These are phyloP conservation scores for Hypoxylon trugodes DNA, from an alignment of 495 filamentous ascomycete species.

Conservation along the genomic window DNA sequence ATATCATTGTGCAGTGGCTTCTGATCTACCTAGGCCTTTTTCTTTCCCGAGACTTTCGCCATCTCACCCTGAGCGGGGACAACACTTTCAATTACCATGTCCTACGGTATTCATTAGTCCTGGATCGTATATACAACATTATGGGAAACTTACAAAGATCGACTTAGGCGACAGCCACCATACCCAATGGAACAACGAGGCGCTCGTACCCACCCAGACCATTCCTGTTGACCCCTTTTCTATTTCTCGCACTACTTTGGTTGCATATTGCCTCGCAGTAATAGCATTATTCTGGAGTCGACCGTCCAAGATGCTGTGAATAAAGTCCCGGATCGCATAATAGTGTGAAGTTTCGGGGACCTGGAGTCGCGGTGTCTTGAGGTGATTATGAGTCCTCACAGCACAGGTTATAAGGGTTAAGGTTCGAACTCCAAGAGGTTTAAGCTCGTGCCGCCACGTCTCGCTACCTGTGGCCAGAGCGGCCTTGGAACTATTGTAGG, in stretches of 20 bases:
- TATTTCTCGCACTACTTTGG: neutral
- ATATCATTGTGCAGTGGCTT: too few species aligned
- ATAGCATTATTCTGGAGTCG: neutral
- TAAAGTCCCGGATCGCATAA: neutral
- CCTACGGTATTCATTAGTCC: neutral
- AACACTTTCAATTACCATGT: neutral
- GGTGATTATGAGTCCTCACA: neutral
- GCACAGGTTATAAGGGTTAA: conserved; percentile 23
- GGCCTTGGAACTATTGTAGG: conserved; percentile 43
- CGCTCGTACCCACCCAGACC: neutral
- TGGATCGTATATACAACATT: neutral
- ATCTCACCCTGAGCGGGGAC: neutral
- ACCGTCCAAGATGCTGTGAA: neutral
- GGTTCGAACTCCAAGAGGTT: conserved; percentile 38
- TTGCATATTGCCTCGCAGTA: neutral
- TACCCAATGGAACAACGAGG: neutral
- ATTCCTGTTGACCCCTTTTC: neutral
- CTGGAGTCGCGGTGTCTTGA: neutral
- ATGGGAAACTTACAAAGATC: neutral
- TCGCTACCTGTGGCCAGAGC: conserved; percentile 33
- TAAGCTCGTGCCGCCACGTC: conserved; percentile 38
- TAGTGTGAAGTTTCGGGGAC: neutral
- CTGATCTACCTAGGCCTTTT: too few species aligned
- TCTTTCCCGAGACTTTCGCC: neutral
- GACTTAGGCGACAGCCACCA: neutral